Percentiles rank a stretch among this genome's conserved stretches.
These are phyloP conservation scores for Ottelia alismoides DNA, from an alignment of 106 monocot genomes.

Conservation along the genomic window DNA sequence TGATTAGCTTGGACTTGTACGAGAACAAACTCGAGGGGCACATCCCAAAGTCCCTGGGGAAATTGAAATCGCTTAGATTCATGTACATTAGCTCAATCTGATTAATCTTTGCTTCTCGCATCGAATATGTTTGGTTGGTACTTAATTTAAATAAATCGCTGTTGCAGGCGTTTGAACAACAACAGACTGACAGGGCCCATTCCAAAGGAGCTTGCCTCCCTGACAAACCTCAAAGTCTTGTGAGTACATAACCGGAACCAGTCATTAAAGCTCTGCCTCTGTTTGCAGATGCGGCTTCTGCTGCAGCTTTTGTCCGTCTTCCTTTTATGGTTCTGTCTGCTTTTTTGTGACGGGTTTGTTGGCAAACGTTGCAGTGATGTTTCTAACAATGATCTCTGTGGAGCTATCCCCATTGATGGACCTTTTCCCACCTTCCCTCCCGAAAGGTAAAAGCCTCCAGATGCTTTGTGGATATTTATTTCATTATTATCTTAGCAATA, in stretches of 20 bases:
- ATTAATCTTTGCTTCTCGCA: neutral
- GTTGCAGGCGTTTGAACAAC: constrained; percentile 67
- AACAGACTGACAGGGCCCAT: constrained; percentile 74
- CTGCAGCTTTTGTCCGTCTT: too few species aligned
- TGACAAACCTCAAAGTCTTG: constrained; percentile 85
- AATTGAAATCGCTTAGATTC: constrained; percentile 77
- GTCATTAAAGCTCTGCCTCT: too few species aligned
- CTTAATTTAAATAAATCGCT: too few species aligned
- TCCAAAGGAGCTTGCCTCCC: constrained; percentile 63
- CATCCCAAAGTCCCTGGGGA: constrained; percentile 78
- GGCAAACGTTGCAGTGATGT: constrained; percentile 88
- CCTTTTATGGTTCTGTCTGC: neutral
- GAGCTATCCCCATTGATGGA: constrained; percentile 86
- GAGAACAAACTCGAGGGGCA: constrained; percentile 55
- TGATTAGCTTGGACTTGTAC: constrained; percentile 91
- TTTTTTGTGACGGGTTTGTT: too few species aligned
- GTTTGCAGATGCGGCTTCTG: too few species aligned
- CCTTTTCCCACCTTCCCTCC: constrained; percentile 69
- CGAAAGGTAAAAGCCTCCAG: constrained; percentile 50
- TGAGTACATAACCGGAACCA: constrained; percentile 35
- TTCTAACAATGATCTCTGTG: constrained; percentile 92
- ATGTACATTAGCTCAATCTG: constrained; percentile 27
- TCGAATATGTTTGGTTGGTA: too few species aligned
- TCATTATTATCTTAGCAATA: neutral
- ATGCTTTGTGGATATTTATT: neutral